Conservation (phyloP, 1,284 basidiomycete genomes). For the Cystobasidium sp. region DNA sequence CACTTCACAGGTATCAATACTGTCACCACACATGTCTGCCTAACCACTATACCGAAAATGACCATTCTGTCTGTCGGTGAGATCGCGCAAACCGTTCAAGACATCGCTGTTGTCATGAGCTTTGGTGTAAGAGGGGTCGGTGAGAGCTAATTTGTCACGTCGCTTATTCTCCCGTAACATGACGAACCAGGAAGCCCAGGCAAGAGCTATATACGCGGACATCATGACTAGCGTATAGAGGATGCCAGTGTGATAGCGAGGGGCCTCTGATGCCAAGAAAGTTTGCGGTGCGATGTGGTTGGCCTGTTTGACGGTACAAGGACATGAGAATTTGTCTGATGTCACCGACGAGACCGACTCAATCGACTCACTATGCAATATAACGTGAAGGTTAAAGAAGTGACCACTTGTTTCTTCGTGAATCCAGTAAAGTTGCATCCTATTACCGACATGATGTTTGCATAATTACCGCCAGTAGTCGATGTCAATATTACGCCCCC, state of each 20-base stretch:
- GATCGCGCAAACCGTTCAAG: neutral
- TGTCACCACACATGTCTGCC: too few relatives aligned
- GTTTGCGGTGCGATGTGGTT: neutral
- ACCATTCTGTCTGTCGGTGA: slow-evolving; percentile 3
- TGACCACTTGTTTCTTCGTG: slow-evolving; percentile 6
- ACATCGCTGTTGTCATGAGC: neutral
- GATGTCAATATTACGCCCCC: neutral
- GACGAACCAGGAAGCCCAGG: neutral
- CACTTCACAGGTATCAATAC: too few relatives aligned
- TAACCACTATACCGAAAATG: neutral
- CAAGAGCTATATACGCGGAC: neutral
- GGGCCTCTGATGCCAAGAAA: neutral
- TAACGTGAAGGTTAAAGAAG: neutral
- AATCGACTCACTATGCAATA: neutral
- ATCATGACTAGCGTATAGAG: neutral
- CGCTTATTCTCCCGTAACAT: neutral
- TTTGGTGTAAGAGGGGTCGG: neutral
- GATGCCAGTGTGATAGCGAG: slow-evolving; percentile 4
- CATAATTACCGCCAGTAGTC: neutral
- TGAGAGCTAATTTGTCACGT: neutral
- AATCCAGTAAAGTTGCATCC: slow-evolving; percentile 5
- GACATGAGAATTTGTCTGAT: too few relatives aligned
- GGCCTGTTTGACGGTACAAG: too few relatives aligned
- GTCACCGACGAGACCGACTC: too few relatives aligned
- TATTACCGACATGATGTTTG: neutral